Base-by-base conservation (phyloP, 495 filamentous ascomycete species). In the Neurospora sp. region DNA sequence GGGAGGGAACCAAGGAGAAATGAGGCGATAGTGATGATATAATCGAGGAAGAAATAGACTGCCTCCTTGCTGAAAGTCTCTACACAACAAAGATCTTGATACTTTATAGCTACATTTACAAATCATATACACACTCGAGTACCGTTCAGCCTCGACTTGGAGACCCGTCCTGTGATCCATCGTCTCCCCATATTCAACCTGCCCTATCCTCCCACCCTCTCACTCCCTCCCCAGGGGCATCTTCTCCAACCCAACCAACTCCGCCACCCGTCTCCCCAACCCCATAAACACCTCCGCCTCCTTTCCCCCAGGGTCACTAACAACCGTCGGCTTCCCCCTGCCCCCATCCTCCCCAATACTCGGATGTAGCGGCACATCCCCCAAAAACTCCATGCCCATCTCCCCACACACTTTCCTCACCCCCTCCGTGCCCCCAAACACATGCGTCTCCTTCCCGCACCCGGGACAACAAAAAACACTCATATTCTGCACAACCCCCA, bases 401-500 rank as follows among this genome's bases (percentile, higher is more conserved):
- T 66, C 54, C 27, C 7, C 54, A 62, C 84, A 85, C 40, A 85
- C 76, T 35, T 73, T 73, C 35, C 83, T 82, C 35, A 86, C 85
- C 4, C 83, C 84, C 54, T 88, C 86, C 12, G 76, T 78, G 0
- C 79, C 82, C 7, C 92, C 92, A 80, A 98, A 98, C 27, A 99
- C 92, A 46, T 88, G 86, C n/a, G 93, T 94, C 48, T 88, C 84
- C 5, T 87, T 85, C 6, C 86, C 84, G 75, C 96, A 99, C 70
- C 90, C 84, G 0, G 94, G 93, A 76, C 96, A 98, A 2, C 82
- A 85, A 76, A 97, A 98, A 35, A 91, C 86, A 4, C 90, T 91
- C 96, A 99, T 99, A 76, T 99, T 99, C 78, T 95, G 91, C 69
- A 98, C 91, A 86, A 98, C 91, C n/a, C 96, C 96, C 35, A 98